A percentile compares a stretch with the other conserved stretches of the same genome.
Evolutionary conservation across 2,329 filamentous ascomycete species (phyloP).

Genomic region (Chalara sp.): DNA sequence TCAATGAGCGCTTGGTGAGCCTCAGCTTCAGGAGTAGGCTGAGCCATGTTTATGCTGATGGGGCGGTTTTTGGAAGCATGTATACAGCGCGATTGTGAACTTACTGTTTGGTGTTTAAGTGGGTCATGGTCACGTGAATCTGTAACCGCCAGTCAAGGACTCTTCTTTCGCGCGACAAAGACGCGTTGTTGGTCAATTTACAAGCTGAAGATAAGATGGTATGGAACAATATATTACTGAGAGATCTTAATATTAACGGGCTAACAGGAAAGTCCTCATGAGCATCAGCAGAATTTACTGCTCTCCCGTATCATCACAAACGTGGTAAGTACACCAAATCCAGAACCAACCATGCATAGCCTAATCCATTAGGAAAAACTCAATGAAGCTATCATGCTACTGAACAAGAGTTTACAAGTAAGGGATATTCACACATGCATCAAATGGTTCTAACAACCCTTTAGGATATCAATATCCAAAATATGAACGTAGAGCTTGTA

Average conservation of each 20-base stretch:
- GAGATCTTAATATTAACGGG: not conserved
- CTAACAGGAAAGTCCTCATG: conserved; percentile 84
- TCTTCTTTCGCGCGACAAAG: not conserved
- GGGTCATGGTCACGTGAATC: too few relatives aligned
- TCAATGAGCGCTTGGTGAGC: conserved; percentile 84
- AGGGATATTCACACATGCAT: conserved; percentile 2
- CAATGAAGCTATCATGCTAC: conserved; percentile 84
- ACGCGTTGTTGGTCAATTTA: too few relatives aligned
- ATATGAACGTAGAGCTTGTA: conserved; percentile 97
- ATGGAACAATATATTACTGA: too few relatives aligned
- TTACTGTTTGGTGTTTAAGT: too few relatives aligned
- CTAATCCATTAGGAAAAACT: conserved; percentile 70
- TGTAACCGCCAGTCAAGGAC: not conserved
- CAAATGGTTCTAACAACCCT: conserved; percentile 1
- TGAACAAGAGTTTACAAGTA: conserved; percentile 90
- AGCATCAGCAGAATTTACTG: conserved; percentile 91
- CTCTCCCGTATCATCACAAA: conserved; percentile 95
- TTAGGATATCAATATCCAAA: conserved; percentile 95
- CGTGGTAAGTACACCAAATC: conserved; percentile 58
- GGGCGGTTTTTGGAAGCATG: too few relatives aligned
- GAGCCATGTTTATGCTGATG: conserved; percentile 18
- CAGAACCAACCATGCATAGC: too few relatives aligned
- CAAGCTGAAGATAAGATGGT: too few relatives aligned
- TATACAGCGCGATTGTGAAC: too few relatives aligned
- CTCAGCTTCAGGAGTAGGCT: conserved; percentile 34